Conservation (phyloP, 139 green algal species). For the Yamagishiella unicocca region DNA sequence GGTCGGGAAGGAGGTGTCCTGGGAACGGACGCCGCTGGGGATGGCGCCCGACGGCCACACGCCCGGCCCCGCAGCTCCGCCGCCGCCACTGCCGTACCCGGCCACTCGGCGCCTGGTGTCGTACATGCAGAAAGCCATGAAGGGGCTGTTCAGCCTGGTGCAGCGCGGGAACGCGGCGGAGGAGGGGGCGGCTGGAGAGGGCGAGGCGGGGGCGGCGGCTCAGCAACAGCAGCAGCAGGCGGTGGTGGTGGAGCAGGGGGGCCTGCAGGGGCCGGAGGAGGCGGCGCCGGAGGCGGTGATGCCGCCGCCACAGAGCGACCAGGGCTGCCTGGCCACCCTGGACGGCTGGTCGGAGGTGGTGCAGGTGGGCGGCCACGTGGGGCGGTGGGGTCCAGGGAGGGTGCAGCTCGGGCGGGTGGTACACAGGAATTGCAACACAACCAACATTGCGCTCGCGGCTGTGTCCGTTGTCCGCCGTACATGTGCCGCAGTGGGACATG, state of each 20-base stretch:
- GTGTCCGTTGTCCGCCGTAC: not conserved
- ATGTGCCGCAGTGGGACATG: not conserved
- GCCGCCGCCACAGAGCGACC: not conserved
- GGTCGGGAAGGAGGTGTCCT: no score
- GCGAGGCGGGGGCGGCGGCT: no score
- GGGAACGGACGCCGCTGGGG: no score
- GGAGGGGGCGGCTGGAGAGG: no score
- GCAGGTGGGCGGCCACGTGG: slow-evolving; percentile 8
- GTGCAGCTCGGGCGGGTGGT: not conserved
- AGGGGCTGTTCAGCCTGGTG: not conserved
- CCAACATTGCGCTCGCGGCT: no score
- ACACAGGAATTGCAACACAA: no score
- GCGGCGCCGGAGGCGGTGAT: not conserved
- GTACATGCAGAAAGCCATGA: not conserved
- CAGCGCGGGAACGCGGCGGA: no score
- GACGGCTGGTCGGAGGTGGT: slow-evolving; percentile 1
- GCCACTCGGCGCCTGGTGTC: not conserved
- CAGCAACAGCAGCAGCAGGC: not conserved
- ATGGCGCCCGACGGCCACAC: no score
- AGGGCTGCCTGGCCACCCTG: not conserved
- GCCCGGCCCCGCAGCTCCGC: not conserved
- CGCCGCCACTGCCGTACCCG: slow-evolving; percentile 7
- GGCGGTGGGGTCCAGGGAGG: no score
- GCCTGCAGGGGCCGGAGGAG: no score
- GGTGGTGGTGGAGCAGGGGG: not conserved